Base-by-base conservation (phyloP, 495 filamentous ascomycete species). In the Talaromyces adpressus region DNA sequence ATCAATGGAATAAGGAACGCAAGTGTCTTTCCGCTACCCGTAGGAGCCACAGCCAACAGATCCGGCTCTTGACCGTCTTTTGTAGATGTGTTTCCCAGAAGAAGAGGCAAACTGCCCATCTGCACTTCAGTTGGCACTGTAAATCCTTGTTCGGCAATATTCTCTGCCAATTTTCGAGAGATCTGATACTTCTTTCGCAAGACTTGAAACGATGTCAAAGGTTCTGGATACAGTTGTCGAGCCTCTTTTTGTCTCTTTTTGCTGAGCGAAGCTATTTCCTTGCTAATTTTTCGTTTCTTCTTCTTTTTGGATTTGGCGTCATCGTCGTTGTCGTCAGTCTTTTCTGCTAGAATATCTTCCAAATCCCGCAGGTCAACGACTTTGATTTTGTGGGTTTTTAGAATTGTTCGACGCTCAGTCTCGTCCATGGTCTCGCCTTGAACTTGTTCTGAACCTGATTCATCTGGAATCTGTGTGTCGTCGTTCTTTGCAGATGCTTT, bases 11-110 rank as follows among this genome's bases (percentile, higher is more conserved):
- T 89, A 70, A 98, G 73, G 69, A 97, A 99, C 3, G 91, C 89
- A 61, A 98, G 73, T 0, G 94, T 98, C 78, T 99, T 99, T n/a
- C 94, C 94, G 70, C 92, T 97, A 20, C 94, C 94, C 3, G 94
- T 99, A 3, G 95, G 95, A 14, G 94, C 94, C 36, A 97, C 87
- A 3, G 89, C 87, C 36, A 98, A 69, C 32, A 98, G 84, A 81
- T 98, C 88, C 2, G 90, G 77, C 51, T 81, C 77, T 12, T 66
- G 25, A 18, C 65, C 63, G 30, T 68, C 68, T 61, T 67, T 62
- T 39, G 73, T 59, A 22, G 62, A 62, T 39, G 64, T 63, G 51
- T 73, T 71, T 6, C 77, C 79, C 45, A 97, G 75, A 51, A 97
- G 74, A 39, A 97, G 71, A 34, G 94, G 95, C 63, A 98, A 73